phyloP scores from a whole-genome alignment of 768 basidiomycete species.

The Lactarius vividus region DNA sequence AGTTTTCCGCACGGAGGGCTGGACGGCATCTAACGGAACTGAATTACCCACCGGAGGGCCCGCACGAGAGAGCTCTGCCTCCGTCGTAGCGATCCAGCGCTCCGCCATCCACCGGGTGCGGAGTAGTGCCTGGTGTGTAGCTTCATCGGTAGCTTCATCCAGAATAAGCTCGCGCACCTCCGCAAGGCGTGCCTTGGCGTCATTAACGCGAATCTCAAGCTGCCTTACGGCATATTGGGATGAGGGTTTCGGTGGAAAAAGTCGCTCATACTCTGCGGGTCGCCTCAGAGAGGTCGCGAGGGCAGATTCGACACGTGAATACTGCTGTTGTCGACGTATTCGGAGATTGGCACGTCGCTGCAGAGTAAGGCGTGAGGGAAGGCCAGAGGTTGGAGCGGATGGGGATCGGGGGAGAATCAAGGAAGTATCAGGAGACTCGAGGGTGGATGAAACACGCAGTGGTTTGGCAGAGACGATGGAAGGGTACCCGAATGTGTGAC shows the following conservation, averaged over 20 bases:
- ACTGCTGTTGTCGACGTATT: slow-evolving; percentile 15
- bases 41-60: not conserved
- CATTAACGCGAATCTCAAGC: slow-evolving; percentile 13
- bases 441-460: not conserved
- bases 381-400: not conserved
- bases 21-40: not conserved
- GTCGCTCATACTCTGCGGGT: slow-evolving; percentile 12
- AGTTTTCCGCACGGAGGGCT: not conserved
- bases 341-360: slow-evolving; percentile 11
- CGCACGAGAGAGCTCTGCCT: slow-evolving; percentile 12
- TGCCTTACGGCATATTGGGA: slow-evolving; percentile 12
- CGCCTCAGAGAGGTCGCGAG: slow-evolving; percentile 8
- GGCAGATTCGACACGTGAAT: slow-evolving; percentile 22
- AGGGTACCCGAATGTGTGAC: not conserved
- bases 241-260: slow-evolving; percentile 13
- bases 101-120: slow-evolving; percentile 26
- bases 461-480: slow-evolving; percentile 9
- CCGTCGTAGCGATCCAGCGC: slow-evolving; percentile 19
- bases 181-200: slow-evolving; percentile 16
- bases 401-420: not conserved
- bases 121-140: slow-evolving; percentile 11
- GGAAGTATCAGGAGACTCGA: not conserved
- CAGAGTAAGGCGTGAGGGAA: not conserved
- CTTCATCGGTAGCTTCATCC: slow-evolving; percentile 16
- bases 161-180: slow-evolving; percentile 21